These are phyloP conservation scores for Holtermannia corniformis DNA, from an alignment of 768 basidiomycete genomes.

Conservation along the genomic window DNA sequence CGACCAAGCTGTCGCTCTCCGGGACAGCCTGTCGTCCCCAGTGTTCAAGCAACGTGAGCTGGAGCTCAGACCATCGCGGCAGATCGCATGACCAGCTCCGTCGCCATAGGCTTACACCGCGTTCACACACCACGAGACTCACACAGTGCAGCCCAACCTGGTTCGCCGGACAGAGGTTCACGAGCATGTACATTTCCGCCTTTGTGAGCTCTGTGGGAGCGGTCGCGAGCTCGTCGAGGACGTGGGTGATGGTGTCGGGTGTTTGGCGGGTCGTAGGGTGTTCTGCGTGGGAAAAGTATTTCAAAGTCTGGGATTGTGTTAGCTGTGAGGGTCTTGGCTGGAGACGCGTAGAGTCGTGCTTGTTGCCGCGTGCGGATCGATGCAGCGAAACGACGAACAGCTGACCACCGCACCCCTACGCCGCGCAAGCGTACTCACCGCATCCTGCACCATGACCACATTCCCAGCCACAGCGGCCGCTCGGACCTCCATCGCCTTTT, in stretches of 20 bases:
- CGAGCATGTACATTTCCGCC: conserved; percentile 80
- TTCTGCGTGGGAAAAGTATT: conserved; percentile 66
- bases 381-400: neutral
- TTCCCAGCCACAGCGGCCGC: conserved; percentile 64
- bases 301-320: conserved; percentile 57
- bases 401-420: neutral
- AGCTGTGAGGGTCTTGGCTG: neutral
- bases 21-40: no score
- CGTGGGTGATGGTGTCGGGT: conserved; percentile 53
- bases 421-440: conserved; percentile 48
- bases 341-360: no score
- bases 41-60: no score
- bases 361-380: no score
- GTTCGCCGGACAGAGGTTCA: conserved; percentile 76
- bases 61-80: no score
- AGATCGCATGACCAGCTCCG: no score
- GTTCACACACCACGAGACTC: no score
- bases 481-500: conserved; percentile 45
- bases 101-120: no score
- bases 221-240: conserved; percentile 58
- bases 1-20: no score
- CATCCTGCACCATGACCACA: conserved; percentile 72
- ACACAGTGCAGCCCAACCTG: conserved; percentile 84
- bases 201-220: conserved; percentile 61
- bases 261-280: conserved; percentile 63